A percentile compares a stretch with the other conserved stretches of the same genome.
Evolutionary conservation across 2,329 filamentous ascomycete genomes (phyloP).

Genomic region (Alternaria solani): DNA sequence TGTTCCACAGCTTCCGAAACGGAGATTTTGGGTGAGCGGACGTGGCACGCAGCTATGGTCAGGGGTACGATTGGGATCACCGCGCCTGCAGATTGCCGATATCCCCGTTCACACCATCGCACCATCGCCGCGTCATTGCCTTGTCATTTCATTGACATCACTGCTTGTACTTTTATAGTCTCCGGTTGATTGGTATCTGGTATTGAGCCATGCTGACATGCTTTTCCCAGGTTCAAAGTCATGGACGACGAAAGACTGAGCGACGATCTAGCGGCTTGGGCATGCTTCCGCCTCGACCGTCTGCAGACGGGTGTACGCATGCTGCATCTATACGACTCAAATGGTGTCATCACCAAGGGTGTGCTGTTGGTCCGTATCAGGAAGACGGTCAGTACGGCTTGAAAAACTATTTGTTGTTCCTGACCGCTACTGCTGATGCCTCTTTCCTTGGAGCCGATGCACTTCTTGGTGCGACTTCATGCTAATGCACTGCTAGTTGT

Average conservation of each 20-base stretch:
- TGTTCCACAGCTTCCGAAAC: background rate
- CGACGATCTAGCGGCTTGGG: constrained; percentile 86
- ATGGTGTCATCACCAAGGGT: constrained; percentile 71
- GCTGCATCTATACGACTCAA: constrained; percentile 75
- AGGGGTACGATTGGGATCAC: constrained; percentile 3
- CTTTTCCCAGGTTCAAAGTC: constrained; percentile 72
- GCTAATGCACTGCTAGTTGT: constrained; percentile 6
- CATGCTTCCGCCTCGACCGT: constrained; percentile 84
- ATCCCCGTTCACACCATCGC: constrained; percentile 7
- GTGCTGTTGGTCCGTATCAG: constrained; percentile 76
- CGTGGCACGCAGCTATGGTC: constrained; percentile 19
- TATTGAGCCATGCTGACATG: constrained; percentile 10
- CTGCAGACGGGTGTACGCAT: constrained; percentile 79
- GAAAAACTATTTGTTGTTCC: constrained; percentile 15
- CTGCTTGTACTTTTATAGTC: background rate
- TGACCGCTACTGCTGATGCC: background rate
- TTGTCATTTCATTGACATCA: constrained; percentile 22
- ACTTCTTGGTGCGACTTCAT: background rate
- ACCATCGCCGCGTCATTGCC: constrained; percentile 1
- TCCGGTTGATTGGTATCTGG: background rate
- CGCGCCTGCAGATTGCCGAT: constrained; percentile 24
- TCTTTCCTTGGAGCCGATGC: constrained; percentile 1
- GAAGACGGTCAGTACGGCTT: constrained; percentile 59
- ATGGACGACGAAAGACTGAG: constrained; percentile 81
- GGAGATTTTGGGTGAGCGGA: background rate